Evolutionary conservation across 768 basidiomycete genomes (phyloP).

Genomic region (Suillus sp.): DNA sequence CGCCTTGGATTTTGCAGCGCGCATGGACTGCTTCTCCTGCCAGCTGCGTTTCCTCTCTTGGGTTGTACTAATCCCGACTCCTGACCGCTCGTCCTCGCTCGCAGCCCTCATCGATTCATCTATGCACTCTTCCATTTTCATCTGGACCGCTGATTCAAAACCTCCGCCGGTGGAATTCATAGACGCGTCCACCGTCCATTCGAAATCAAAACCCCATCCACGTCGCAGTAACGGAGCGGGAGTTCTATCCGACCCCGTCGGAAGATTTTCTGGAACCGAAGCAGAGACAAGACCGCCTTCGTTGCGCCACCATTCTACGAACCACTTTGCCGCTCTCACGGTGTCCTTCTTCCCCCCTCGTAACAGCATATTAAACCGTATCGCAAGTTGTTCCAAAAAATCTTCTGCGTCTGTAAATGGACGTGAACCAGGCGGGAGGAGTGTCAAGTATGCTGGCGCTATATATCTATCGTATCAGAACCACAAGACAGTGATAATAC

Average conservation of each 20-base stretch:
- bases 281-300: constrained; percentile 64
- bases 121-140: constrained; percentile 73
- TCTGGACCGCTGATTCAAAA: constrained; percentile 45
- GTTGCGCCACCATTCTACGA: constrained; percentile 87
- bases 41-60: constrained; percentile 65
- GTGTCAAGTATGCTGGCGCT: constrained; percentile 71
- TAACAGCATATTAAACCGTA: constrained; percentile 78
- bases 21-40: constrained; percentile 42
- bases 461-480: not conserved
- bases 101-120: constrained; percentile 48
- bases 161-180: constrained; percentile 22
- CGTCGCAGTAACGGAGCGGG: constrained; percentile 34
- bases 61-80: constrained; percentile 64
- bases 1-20: constrained; percentile 37
- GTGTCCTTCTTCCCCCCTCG: constrained; percentile 75
- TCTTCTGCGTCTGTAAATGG: constrained; percentile 63
- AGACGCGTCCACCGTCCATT: constrained; percentile 50
- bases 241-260: constrained; percentile 5
- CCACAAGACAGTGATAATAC: constrained; percentile 16
- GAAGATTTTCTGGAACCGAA: constrained; percentile 36
- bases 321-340: constrained; percentile 73
- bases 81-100: constrained; percentile 53
- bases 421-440: constrained; percentile 54
- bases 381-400: constrained; percentile 71
- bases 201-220: constrained; percentile 87